Base-by-base conservation (phyloP, 176 grass and related monocot genomes). In the Zea luxurians region DNA sequence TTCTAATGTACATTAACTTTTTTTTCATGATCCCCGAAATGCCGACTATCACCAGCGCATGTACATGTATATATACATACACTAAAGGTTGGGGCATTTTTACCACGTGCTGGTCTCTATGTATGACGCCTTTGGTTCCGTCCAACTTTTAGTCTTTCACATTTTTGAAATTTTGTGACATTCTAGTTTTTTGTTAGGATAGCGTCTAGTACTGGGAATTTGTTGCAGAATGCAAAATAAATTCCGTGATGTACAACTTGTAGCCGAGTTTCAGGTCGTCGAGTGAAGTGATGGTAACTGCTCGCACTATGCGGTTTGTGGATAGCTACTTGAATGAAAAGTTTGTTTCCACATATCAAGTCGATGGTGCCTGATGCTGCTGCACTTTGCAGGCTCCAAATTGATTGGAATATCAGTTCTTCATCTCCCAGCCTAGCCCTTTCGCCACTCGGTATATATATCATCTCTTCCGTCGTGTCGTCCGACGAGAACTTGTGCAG, bases 1-100 rank as follows among this genome's bases (percentile, higher is more conserved):
- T 80, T 71, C 68, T 70, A 37, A 64, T 84, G 72, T 89, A 80
- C 48, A 76, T 76, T 81, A 89, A 89, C 64, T 41, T 41, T 74
- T 80, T 81, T 79, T 86, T 77, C 75, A 65, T 27, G 27, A 27
- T 27, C 27, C 27, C 27, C 27, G 27, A 27, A 27, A 27, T 27
- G 27, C 27, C 27, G 27, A 27, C 27, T 27, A 27, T 27, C 27
- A 82, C 17, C 74, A 66, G 66, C 35, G 35, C 66, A 72, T 88
- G 70, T 83, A 71, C 46, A 85, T 88, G 27, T 27, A 27, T 27
- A 27, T 27, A 27, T 27, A 27, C 27, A 27, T 27, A 27, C 27
- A 27, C 0, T 27, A 27, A 27, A 27, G 70, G 41, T 48, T 21
- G 48, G 27, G 70, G 13, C 20, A 67, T 73, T 59, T 73, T 80